Base-by-base conservation (phyloP, 352 stramenopile genomes). In the Phytophthora fragariaefolia region DNA sequence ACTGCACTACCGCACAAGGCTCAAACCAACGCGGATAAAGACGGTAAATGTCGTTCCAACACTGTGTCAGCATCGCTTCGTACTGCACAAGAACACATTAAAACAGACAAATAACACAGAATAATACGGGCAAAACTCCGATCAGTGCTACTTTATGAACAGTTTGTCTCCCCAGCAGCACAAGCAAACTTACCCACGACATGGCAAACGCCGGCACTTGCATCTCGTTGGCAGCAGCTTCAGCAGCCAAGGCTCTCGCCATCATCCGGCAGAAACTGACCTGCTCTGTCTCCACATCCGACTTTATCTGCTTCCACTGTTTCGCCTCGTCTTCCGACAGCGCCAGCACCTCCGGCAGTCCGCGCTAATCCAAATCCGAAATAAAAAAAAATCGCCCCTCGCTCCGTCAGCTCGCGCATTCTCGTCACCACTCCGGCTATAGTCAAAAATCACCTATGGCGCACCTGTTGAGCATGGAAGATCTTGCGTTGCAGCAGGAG, bases 11-110 rank as follows among this genome's bases (percentile, higher is more conserved):
- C 40, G 87, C 13, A n/a, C 74, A 77, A 2, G 60, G 58, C 34
- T 91, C 73, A 61, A 87, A 93, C 56, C 80, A 87, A 10, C 75
- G 73, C 18, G 83, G 67, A 64, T 93, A 93, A 34, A 92, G 69
- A 27, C 79, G 83, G 53, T 79, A 79, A 27, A 87, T 74, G 50
- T 91, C 78, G 69, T 93, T 90, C 17, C 68, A 73, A 32, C 79
- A 82, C 28, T 75, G 71, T 9, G 69, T 61, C n/a, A 84, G 27
- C 64, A 74, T 75, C 12, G 63, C 57, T 7, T 79, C 63, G 42
- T 82, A 84, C 80, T 89, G 30, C 4, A 50, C 27, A 59, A n/a
- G n/a, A n/a, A n/a, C n/a, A n/a, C n/a, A n/a, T n/a, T 15, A 22
- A 34, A 49, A 13, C 28, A 24, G 20, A 42, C 24, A 50, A 20